Conservation (phyloP, 2,329 filamentous ascomycete genomes). For the Cordyceps farinosa region DNA sequence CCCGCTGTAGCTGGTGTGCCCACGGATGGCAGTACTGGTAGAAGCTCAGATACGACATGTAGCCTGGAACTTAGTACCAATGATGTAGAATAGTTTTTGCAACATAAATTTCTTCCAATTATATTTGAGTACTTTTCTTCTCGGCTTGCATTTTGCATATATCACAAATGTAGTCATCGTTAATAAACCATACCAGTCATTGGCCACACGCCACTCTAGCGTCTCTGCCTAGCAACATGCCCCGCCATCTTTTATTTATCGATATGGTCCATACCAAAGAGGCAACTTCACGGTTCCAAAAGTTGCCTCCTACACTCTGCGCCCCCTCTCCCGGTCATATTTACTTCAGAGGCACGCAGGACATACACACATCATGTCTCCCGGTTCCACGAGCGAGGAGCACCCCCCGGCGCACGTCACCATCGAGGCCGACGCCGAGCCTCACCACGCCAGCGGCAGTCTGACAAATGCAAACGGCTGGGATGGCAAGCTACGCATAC, state of each 20-base stretch:
- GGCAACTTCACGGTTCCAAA: background rate
- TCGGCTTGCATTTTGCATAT: background rate
- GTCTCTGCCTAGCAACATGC: conserved; percentile 13
- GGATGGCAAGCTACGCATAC: conserved; percentile 79
- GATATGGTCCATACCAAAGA: background rate
- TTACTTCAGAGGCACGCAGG: background rate
- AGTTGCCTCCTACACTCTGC: background rate
- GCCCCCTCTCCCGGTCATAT: background rate
- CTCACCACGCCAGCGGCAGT: conserved; percentile 38
- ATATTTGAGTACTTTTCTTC: no score
- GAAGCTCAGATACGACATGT: background rate
- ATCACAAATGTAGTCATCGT: background rate
- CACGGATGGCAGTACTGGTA: no score
- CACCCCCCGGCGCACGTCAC: conserved; percentile 44
- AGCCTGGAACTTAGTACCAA: background rate
- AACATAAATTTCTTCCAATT: no score
- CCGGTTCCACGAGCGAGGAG: conserved; percentile 32
- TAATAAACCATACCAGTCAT: background rate
- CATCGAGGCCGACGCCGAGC: conserved; percentile 38
- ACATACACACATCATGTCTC: conserved; percentile 37
- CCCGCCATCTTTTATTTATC: conserved; percentile 14
- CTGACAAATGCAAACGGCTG: conserved; percentile 65
- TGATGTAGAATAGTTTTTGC: no score
- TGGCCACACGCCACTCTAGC: conserved; percentile 3
- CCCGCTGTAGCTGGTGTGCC: no score